Conservation (phyloP, 2,329 filamentous ascomycete species). For the Claviceps sp. region DNA sequence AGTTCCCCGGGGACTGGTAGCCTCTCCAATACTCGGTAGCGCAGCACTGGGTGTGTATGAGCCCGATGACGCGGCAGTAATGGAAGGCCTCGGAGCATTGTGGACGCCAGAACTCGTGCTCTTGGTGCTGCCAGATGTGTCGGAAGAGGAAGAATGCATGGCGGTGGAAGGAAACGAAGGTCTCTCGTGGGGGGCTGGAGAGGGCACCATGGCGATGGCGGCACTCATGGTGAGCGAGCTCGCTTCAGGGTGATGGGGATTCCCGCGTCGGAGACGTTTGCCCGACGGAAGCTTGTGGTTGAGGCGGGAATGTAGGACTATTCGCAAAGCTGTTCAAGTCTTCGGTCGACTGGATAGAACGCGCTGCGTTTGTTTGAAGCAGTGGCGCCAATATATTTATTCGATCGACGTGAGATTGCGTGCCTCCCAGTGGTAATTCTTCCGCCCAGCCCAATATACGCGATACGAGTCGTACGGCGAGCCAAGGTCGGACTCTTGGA, state of each 20-base stretch:
- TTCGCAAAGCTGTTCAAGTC: neutral
- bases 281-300: neutral
- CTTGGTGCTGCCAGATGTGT: constrained; percentile 3
- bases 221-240: constrained; percentile 43
- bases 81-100: constrained; percentile 27
- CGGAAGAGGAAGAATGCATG: constrained; percentile 11
- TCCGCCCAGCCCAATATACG: neutral
- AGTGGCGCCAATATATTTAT: too few species aligned
- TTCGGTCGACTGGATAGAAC: neutral
- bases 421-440: neutral
- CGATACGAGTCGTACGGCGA: neutral
- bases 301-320: neutral
- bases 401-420: neutral
- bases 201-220: constrained; percentile 55
- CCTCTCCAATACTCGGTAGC: constrained; percentile 35
- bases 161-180: constrained; percentile 38
- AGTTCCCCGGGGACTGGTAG: constrained; percentile 37
- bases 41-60: constrained; percentile 23
- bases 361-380: neutral
- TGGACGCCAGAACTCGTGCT: constrained; percentile 20
- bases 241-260: neutral
- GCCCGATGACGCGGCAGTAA: constrained; percentile 16
- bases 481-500: neutral
- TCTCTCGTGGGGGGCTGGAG: constrained; percentile 53
- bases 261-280: neutral